These are phyloP conservation scores for Penicillium taxi DNA, from an alignment of 495 filamentous ascomycete genomes.

Conservation along the genomic window DNA sequence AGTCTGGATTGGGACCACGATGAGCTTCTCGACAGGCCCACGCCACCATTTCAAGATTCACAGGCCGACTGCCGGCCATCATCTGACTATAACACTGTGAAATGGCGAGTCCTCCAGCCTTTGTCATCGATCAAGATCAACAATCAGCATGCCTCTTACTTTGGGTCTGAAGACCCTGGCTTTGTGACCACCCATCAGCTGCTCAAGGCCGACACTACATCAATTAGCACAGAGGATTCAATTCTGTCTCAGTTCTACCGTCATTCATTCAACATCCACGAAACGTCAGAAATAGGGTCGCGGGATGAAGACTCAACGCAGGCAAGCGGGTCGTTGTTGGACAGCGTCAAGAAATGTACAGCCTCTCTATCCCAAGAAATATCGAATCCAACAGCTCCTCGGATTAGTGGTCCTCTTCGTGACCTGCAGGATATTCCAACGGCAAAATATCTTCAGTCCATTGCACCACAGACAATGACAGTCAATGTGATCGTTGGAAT, in stretches of 20 bases:
- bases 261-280: slow-evolving; percentile 60
- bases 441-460: slow-evolving; percentile 55
- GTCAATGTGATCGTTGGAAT: slow-evolving; percentile 73
- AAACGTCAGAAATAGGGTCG: slow-evolving; percentile 29
- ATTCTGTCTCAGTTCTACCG: slow-evolving; percentile 59
- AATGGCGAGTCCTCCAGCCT: slow-evolving; percentile 34
- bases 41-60: slow-evolving; percentile 39
- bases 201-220: slow-evolving; percentile 12
- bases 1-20: slow-evolving; percentile 49
- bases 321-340: slow-evolving; percentile 19
- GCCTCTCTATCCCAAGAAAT: slow-evolving; percentile 11
- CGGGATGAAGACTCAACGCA: slow-evolving; percentile 16
- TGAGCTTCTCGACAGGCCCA: slow-evolving; percentile 40
- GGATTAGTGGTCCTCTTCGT: slow-evolving; percentile 36
- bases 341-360: slow-evolving; percentile 17
- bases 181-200: slow-evolving; percentile 46
- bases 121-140: slow-evolving; percentile 2
- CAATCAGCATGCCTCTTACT: slow-evolving; percentile 5
- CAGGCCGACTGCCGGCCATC: slow-evolving; percentile 6
- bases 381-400: slow-evolving; percentile 7
- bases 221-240: slow-evolving; percentile 26
- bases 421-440: slow-evolving; percentile 65
- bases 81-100: slow-evolving; percentile 19
- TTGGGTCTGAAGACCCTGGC: slow-evolving; percentile 21
- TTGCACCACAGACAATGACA: slow-evolving; percentile 70